phyloP scores from a whole-genome alignment of 2,329 filamentous ascomycete species.

The Daldinia eschscholtzii region DNA sequence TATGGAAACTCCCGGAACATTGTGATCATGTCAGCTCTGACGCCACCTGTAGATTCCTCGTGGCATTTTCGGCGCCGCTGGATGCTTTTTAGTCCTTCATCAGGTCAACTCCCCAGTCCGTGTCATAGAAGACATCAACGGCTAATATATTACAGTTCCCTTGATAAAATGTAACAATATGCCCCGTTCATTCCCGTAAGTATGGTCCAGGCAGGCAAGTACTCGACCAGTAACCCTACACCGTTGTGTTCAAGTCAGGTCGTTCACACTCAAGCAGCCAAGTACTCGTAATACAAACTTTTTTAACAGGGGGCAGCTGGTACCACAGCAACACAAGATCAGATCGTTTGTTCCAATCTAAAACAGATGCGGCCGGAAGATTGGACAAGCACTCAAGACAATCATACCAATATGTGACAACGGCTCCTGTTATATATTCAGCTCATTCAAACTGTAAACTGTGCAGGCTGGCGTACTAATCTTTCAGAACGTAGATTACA shows the following conservation, averaged over 20 bases:
- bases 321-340: not conserved
- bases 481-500: not conserved
- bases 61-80: slow-evolving; percentile 21
- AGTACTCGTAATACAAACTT: not conserved
- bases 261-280: slow-evolving; percentile 25
- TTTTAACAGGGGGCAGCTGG: not conserved
- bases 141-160: slow-evolving; percentile 3
- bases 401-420: not conserved
- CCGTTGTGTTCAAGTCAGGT: slow-evolving; percentile 3
- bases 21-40: slow-evolving; percentile 38
- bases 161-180: slow-evolving; percentile 8
- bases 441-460: not conserved
- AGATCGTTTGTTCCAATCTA: not conserved
- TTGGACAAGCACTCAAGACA: not conserved
- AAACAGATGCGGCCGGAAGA: not conserved
- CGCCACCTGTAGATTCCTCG: slow-evolving; percentile 35
- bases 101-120: slow-evolving; percentile 13
- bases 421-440: not conserved
- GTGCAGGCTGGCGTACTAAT: not conserved
- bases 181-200: not conserved
- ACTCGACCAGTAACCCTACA: slow-evolving; percentile 11
- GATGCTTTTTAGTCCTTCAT: slow-evolving; percentile 7
- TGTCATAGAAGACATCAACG: slow-evolving; percentile 4
- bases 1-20: slow-evolving; percentile 34
- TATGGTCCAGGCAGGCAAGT: not conserved